Percentiles rank a stretch among this genome's conserved stretches.
phyloP scores from a whole-genome alignment of 352 stramenopile species.

The Thraustochytrium striatum region DNA sequence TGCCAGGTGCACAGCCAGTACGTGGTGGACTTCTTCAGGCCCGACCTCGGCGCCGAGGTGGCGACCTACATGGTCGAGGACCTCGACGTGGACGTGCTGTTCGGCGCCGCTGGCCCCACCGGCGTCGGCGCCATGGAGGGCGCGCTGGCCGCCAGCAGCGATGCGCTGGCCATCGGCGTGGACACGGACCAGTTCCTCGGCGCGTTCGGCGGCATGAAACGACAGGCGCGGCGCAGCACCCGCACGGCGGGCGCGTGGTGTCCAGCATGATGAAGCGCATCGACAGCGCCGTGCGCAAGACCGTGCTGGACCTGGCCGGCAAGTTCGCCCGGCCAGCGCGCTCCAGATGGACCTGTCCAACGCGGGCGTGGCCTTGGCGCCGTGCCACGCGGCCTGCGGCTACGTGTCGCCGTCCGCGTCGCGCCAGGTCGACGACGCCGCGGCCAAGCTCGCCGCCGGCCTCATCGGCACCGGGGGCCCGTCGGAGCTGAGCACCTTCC shows the following conservation, averaged over 20 bases:
- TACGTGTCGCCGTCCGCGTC: background rate
- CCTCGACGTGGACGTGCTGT: background rate
- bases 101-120: background rate
- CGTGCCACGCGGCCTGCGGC: background rate
- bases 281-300: background rate
- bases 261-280: background rate
- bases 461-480: background rate
- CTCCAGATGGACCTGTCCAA: background rate
- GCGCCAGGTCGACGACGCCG: background rate
- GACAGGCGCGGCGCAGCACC: too few relatives aligned
- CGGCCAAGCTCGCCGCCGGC: background rate
- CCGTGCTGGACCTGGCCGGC: background rate
- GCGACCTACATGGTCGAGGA: background rate
- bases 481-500: background rate
- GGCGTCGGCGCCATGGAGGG: background rate
- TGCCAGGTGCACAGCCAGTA: background rate
- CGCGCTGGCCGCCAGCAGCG: too few relatives aligned
- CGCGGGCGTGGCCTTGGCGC: background rate
- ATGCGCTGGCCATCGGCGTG: too few relatives aligned
- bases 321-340: background rate
- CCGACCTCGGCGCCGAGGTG: background rate
- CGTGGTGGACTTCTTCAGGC: background rate
- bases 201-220: too few relatives aligned
- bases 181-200: too few relatives aligned
- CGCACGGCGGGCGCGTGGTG: too few relatives aligned